A percentile compares a stretch with the other conserved stretches of the same genome.
These are phyloP conservation scores for Luvunga scandens DNA, from an alignment of 345 rosid genomes.

Conservation along the genomic window DNA sequence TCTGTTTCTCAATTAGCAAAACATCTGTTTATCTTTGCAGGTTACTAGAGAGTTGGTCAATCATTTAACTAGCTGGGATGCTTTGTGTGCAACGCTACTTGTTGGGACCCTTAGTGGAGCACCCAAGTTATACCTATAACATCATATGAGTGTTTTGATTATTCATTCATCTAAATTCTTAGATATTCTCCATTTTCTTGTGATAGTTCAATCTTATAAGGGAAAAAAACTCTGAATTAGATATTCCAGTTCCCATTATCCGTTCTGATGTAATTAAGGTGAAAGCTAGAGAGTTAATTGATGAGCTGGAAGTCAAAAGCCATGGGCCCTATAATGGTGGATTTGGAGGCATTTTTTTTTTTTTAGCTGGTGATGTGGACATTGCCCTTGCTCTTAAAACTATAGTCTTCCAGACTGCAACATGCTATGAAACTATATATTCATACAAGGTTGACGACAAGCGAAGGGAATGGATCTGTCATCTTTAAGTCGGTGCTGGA, in stretches of 20 bases:
- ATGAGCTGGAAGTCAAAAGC: slow-evolving; percentile 71
- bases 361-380: slow-evolving; percentile 84
- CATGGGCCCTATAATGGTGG: slow-evolving; percentile 97
- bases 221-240: background rate
- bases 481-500: no score
- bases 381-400: slow-evolving; percentile 81
- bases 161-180: background rate
- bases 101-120: slow-evolving; percentile 97
- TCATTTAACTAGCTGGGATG: slow-evolving; percentile 82
- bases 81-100: slow-evolving; percentile 81
- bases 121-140: slow-evolving; percentile 56
- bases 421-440: no score
- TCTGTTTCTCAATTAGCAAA: background rate
- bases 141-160: background rate
- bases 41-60: slow-evolving; percentile 77
- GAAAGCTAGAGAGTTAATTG: slow-evolving; percentile 94
- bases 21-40: slow-evolving; percentile 31
- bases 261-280: slow-evolving; percentile 43
- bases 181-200: background rate
- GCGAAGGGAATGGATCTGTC: no score
- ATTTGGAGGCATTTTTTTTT: slow-evolving; percentile 72
- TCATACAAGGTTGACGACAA: no score
- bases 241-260: background rate
- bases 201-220: background rate
- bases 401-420: slow-evolving; percentile 64